These are phyloP conservation scores for Exophiala oligosperma DNA, from an alignment of 2,329 filamentous ascomycete genomes.

Conservation along the genomic window DNA sequence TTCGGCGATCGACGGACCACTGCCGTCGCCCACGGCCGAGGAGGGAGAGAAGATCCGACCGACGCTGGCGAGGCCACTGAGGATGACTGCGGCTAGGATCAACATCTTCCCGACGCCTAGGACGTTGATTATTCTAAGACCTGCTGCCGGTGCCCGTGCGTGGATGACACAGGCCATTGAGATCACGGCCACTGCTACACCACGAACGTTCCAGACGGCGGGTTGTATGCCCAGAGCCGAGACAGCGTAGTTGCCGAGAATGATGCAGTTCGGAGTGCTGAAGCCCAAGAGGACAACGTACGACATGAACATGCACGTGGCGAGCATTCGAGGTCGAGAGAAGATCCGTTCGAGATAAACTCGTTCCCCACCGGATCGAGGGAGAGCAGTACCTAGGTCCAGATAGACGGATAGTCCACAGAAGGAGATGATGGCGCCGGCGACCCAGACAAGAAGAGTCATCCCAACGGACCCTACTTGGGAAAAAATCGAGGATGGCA, in stretches of 20 bases:
- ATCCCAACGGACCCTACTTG: constrained; percentile 57
- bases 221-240: constrained; percentile 33
- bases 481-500: constrained; percentile 56
- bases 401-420: constrained; percentile 49
- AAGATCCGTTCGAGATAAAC: constrained; percentile 57
- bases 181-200: constrained; percentile 49
- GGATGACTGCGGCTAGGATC: constrained; percentile 49
- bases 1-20: constrained; percentile 6
- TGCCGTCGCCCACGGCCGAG: neutral
- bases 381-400: constrained; percentile 48
- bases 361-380: constrained; percentile 52
- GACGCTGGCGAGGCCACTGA: constrained; percentile 43
- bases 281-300: constrained; percentile 54
- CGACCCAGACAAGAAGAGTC: constrained; percentile 54
- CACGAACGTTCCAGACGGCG: constrained; percentile 51
- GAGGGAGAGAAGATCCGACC: constrained; percentile 1
- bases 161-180: constrained; percentile 50
- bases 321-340: constrained; percentile 51
- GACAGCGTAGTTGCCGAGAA: constrained; percentile 53
- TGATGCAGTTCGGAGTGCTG: constrained; percentile 54
- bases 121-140: constrained; percentile 50
- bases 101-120: constrained; percentile 52
- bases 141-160: constrained; percentile 45
- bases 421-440: constrained; percentile 49
- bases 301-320: constrained; percentile 54